Percentiles rank a stretch among this genome's conserved stretches.
Evolutionary conservation across 192 early-diverging fungal genomes (phyloP).

Genomic region (Podila epicladia): DNA sequence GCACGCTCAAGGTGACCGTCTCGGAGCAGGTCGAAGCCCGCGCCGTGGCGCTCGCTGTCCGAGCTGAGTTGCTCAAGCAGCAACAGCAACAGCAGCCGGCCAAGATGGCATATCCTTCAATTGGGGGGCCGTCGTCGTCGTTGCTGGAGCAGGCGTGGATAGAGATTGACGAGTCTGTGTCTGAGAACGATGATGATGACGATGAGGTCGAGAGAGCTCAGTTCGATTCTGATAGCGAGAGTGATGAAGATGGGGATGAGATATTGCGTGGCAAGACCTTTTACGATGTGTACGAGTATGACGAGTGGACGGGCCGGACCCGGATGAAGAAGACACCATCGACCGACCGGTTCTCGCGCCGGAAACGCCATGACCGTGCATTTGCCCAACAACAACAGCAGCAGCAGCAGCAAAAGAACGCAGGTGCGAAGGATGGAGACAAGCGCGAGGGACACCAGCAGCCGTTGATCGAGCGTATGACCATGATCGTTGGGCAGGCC

Average conservation of each 20-base stretch:
- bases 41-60: conserved; percentile 36
- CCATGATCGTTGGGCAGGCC: conserved; percentile 43
- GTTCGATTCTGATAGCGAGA: conserved; percentile 8
- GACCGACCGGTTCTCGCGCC: conserved; percentile 34
- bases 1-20: conserved; percentile 45
- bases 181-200: not conserved
- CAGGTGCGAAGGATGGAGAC: not conserved
- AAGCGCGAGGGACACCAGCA: not conserved
- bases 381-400: not conserved
- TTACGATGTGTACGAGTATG: conserved; percentile 34
- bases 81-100: conserved; percentile 3
- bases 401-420: not conserved
- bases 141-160: conserved; percentile 17
- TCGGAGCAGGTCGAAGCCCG: conserved; percentile 46
- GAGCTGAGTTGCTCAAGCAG: conserved; percentile 29
- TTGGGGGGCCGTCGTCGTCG: not conserved
- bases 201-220: not conserved
- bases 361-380: conserved; percentile 27
- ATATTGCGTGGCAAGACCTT: not conserved
- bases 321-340: conserved; percentile 8
- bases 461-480: conserved; percentile 47
- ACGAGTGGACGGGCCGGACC: conserved; percentile 29
- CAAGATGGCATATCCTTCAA: not conserved
- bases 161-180: conserved; percentile 1
- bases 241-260: not conserved